These are phyloP conservation scores for Arthonia radiata DNA, from an alignment of 495 filamentous ascomycete genomes.

Conservation along the genomic window DNA sequence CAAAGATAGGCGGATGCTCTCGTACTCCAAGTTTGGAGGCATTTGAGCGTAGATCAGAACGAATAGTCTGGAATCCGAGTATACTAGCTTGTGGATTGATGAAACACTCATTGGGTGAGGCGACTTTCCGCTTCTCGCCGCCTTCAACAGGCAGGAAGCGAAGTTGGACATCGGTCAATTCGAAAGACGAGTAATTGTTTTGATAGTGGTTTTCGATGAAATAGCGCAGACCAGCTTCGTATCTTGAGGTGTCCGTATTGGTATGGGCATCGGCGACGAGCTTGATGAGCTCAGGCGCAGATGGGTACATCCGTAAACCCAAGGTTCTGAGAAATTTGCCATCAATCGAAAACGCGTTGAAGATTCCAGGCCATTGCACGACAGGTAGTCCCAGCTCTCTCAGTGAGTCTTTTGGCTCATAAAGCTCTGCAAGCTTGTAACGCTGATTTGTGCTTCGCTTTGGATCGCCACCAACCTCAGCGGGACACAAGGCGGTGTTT, in stretches of 20 bases:
- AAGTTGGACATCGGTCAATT: slow-evolving; percentile 26
- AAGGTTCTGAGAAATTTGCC: slow-evolving; percentile 45
- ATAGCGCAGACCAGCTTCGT: slow-evolving; percentile 51
- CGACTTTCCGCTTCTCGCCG: slow-evolving; percentile 27
- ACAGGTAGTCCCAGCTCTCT: slow-evolving; percentile 45
- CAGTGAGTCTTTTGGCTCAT: slow-evolving; percentile 51
- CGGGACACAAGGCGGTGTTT: slow-evolving; percentile 6
- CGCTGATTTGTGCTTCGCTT: too few species aligned
- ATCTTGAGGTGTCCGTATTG: slow-evolving; percentile 27
- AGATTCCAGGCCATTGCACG: slow-evolving; percentile 64
- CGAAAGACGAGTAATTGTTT: slow-evolving; percentile 43
- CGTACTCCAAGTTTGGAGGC: slow-evolving; percentile 62
- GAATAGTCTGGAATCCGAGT: slow-evolving; percentile 56
- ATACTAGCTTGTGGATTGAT: slow-evolving; percentile 51
- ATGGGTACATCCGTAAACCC: slow-evolving; percentile 44
- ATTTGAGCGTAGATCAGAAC: slow-evolving; percentile 45
- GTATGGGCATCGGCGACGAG: slow-evolving; percentile 25
- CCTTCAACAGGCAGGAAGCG: slow-evolving; percentile 54
- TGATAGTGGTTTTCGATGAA: slow-evolving; percentile 52
- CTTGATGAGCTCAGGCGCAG: slow-evolving; percentile 52
- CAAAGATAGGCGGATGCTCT: slow-evolving; percentile 47
- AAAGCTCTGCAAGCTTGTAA: slow-evolving; percentile 55
- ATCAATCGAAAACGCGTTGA: slow-evolving; percentile 35
- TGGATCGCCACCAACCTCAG: too few species aligned
- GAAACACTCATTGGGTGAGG: slow-evolving; percentile 54